phyloP scores from a whole-genome alignment of 805 yeast species.

The Candida jianshihensis region DNA sequence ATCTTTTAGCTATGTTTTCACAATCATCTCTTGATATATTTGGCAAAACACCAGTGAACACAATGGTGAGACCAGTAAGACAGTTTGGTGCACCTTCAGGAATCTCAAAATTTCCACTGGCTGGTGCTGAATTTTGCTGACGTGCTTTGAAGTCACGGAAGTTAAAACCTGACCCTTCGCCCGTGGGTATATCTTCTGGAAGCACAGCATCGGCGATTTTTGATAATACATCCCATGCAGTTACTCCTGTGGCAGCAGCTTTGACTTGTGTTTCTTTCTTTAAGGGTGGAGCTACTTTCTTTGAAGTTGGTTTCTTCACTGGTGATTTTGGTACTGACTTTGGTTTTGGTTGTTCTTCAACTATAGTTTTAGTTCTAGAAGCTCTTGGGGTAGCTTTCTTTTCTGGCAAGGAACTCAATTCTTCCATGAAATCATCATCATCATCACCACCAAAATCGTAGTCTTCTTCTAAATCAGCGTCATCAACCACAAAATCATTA shows the following conservation, averaged over 20 bases:
- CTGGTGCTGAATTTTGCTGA: constrained; percentile 27
- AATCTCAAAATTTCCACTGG: constrained; percentile 38
- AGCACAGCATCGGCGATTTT: constrained; percentile 72
- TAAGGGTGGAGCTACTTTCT: neutral
- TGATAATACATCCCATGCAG: constrained; percentile 51
- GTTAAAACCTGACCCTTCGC: constrained; percentile 37
- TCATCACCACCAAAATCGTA: constrained; percentile 13
- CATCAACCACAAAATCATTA: constrained; percentile 20
- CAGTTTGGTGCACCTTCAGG: constrained; percentile 87
- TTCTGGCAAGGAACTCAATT: constrained; percentile 6
- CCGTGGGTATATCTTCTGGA: constrained; percentile 39
- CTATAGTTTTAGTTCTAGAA: too few species aligned
- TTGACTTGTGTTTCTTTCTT: constrained; percentile 2
- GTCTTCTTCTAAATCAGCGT: constrained; percentile 13
- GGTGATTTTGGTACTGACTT: constrained; percentile 4
- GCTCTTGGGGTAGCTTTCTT: constrained; percentile 1
- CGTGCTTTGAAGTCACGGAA: constrained; percentile 51
- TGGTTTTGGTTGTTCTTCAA: constrained; percentile 1
- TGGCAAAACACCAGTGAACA: constrained; percentile 88
- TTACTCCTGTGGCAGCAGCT: constrained; percentile 15
- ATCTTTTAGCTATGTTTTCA: constrained; percentile 68
- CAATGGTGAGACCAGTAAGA: constrained; percentile 80
- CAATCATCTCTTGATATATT: constrained; percentile 69
- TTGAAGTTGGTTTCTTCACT: constrained; percentile 3
- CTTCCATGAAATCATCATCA: constrained; percentile 14